phyloP scores from a whole-genome alignment of 208 protist genomes.

The Vickermania spadyakhi region DNA sequence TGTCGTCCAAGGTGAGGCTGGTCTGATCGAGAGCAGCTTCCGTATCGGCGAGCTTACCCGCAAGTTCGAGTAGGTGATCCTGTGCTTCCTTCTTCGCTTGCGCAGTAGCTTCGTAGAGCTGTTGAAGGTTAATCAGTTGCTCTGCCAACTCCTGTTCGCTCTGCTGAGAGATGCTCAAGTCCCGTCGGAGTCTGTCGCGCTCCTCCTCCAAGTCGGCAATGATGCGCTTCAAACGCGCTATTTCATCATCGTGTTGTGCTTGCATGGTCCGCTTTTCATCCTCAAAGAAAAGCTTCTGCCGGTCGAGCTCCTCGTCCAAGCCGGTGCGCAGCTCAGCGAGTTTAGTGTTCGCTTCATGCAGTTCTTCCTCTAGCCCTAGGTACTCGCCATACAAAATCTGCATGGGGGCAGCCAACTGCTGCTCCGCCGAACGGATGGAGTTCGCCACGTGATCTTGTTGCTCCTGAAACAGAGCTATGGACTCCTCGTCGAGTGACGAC shows the following conservation, averaged over 20 bases:
- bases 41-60: conserved; percentile 7
- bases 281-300: conserved; percentile 9
- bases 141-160: not conserved
- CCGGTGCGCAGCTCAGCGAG: conserved; percentile 56
- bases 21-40: conserved; percentile 8
- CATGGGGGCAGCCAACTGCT: conserved; percentile 40
- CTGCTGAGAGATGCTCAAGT: conserved; percentile 9
- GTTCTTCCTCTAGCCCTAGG: conserved; percentile 46
- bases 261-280: conserved; percentile 5
- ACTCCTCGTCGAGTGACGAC: conserved; percentile 34
- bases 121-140: not conserved
- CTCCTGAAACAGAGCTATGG: conserved; percentile 39
- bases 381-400: conserved; percentile 65
- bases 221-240: conserved; percentile 9
- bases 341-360: conserved; percentile 51
- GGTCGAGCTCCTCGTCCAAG: conserved; percentile 59
- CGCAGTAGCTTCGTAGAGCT: not conserved
- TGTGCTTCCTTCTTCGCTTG: not conserved
- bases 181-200: conserved; percentile 8
- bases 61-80: not conserved
- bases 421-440: conserved; percentile 42
- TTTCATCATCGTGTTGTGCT: conserved; percentile 5
- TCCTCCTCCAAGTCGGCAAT: conserved; percentile 16
- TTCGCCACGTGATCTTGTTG: conserved; percentile 51
- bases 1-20: conserved; percentile 14